Conservation (phyloP, 371 early-diverging fungal genomes). For the Batrachochytrium dendrobatidis region DNA sequence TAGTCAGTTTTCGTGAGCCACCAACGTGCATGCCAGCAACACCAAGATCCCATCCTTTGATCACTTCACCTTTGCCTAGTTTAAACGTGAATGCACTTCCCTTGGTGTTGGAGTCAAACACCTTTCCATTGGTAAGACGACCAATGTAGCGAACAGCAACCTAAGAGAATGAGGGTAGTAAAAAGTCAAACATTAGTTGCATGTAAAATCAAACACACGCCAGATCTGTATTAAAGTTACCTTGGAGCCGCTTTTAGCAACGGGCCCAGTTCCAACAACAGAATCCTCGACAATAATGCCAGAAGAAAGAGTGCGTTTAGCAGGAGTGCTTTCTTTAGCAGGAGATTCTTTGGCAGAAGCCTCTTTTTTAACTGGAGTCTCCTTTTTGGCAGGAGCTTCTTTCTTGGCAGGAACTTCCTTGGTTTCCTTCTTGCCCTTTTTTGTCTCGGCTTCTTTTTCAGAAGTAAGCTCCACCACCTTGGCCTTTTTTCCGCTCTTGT, state of each 20-base stretch:
- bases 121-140: slow-evolving; percentile 80
- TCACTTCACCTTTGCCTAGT: slow-evolving; percentile 87
- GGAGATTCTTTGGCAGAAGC: slow-evolving; percentile 30
- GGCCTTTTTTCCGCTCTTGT: slow-evolving; percentile 23
- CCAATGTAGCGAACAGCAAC: slow-evolving; percentile 83
- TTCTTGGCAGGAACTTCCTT: slow-evolving; percentile 14
- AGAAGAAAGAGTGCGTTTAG: slow-evolving; percentile 51
- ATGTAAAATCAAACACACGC: neutral
- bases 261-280: slow-evolving; percentile 64
- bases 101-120: slow-evolving; percentile 85
- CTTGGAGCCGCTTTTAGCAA: slow-evolving; percentile 73
- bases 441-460: slow-evolving; percentile 12
- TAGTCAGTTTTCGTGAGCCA: slow-evolving; percentile 81
- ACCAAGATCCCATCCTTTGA: slow-evolving; percentile 91
- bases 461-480: slow-evolving; percentile 24
- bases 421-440: slow-evolving; percentile 24
- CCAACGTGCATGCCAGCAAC: slow-evolving; percentile 86
- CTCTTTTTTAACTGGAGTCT: slow-evolving; percentile 34
- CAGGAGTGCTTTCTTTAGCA: slow-evolving; percentile 11
- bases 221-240: slow-evolving; percentile 19
- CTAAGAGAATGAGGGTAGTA: neutral
- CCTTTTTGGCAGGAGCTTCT: slow-evolving; percentile 35
- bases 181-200: neutral
- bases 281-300: slow-evolving; percentile 80
- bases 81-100: slow-evolving; percentile 82